Evolutionary conservation across 495 filamentous ascomycete species (phyloP).

Genomic region (Aspergillus biplanus): DNA sequence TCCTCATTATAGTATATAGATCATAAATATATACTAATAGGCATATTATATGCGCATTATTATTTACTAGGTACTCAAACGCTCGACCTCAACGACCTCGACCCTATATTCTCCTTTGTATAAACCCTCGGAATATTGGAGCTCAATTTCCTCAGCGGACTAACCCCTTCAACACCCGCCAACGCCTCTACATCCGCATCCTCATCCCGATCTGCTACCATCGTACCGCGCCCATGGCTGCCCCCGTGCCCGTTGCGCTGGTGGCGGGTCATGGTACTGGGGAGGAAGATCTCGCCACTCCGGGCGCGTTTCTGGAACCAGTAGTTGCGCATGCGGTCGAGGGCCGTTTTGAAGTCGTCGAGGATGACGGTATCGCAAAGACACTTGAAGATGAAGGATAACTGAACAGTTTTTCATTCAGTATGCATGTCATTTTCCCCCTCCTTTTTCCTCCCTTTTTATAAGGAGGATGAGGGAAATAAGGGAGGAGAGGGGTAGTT

Average conservation of each 20-base stretch:
- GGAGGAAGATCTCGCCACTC: slow-evolving; percentile 21
- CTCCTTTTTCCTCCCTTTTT: slow-evolving; percentile 3
- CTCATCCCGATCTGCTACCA: background rate
- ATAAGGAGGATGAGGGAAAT: background rate
- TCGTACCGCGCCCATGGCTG: background rate
- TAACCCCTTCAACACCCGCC: background rate
- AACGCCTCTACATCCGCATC: slow-evolving; percentile 9
- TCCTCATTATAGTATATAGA: too few relatives aligned
- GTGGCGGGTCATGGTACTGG: background rate
- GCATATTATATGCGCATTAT: background rate
- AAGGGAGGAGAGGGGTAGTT: background rate
- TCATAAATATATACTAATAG: too few relatives aligned
- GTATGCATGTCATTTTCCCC: background rate
- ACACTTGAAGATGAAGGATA: slow-evolving; percentile 63
- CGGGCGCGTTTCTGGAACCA: slow-evolving; percentile 31
- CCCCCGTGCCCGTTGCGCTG: background rate
- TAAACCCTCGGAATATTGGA: slow-evolving; percentile 20
- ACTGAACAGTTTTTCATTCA: slow-evolving; percentile 36
- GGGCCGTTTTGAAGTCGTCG: slow-evolving; percentile 65
- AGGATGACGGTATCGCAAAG: slow-evolving; percentile 62
- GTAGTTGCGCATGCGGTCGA: slow-evolving; percentile 42
- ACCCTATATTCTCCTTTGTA: slow-evolving; percentile 15
- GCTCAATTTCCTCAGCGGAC: slow-evolving; percentile 4
- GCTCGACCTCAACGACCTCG: background rate
- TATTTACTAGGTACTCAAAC: background rate